Evolutionary conservation across 148 eudicot genomes (phyloP).

Genomic region (Rhododendron griersonianum): DNA sequence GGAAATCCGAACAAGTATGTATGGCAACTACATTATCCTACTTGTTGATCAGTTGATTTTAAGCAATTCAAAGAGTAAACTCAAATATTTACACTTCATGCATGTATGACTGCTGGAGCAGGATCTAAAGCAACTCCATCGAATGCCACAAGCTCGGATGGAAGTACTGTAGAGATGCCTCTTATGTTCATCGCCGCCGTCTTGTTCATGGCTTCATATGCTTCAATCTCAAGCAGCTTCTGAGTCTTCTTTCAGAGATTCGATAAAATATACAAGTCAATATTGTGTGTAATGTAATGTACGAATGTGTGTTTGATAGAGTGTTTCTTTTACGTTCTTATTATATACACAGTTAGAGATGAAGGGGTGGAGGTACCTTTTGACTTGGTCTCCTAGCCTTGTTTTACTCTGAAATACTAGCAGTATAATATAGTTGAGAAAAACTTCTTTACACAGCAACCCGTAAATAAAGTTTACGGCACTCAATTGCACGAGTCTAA

Average conservation of each 20-base stretch:
- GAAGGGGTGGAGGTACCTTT: too few species aligned
- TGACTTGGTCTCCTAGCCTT: too few species aligned
- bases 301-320: background rate
- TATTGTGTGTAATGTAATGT: background rate
- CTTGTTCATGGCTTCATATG: slow-evolving; percentile 11
- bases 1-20: background rate
- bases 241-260: background rate
- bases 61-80: background rate
- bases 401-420: too few species aligned
- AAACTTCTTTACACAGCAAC: too few species aligned
- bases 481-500: too few species aligned
- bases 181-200: slow-evolving; percentile 3
- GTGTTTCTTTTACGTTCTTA: background rate
- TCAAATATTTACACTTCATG: background rate
- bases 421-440: too few species aligned
- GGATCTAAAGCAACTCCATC: slow-evolving; percentile 13
- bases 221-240: slow-evolving; percentile 9
- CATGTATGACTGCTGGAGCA: background rate
- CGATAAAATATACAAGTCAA: background rate
- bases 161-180: slow-evolving; percentile 5
- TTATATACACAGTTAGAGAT: background rate
- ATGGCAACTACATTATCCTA: background rate
- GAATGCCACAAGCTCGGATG: slow-evolving; percentile 11
- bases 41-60: background rate
- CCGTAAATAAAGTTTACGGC: too few species aligned